Conservation (phyloP, 73 alveolate genomes). For the Paramecium bursaria region DNA sequence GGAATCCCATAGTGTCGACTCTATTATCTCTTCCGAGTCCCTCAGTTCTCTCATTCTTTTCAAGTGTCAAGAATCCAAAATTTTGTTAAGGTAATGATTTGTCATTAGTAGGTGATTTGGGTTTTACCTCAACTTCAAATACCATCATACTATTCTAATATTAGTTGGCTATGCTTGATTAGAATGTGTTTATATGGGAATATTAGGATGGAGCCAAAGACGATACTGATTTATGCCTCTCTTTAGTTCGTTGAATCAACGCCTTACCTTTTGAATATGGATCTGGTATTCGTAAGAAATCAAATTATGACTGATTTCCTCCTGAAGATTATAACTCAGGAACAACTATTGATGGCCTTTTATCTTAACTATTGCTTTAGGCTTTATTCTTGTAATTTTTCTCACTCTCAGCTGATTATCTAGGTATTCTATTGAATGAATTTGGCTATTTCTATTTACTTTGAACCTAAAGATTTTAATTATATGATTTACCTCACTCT, state of each 20-base stretch:
- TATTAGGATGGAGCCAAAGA: constrained; percentile 59
- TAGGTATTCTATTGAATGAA: constrained; percentile 13
- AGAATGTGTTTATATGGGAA: constrained; percentile 14
- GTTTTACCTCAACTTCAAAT: not conserved
- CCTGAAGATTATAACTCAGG: constrained; percentile 52
- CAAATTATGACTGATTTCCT: constrained; percentile 28
- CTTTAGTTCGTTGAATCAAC: constrained; percentile 30
- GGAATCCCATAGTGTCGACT: no score
- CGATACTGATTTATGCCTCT: constrained; percentile 56
- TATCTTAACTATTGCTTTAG: constrained; percentile 54
- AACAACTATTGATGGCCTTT: constrained; percentile 23
- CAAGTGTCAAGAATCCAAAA: no score
- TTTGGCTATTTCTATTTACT: not conserved
- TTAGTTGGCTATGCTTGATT: constrained; percentile 51
- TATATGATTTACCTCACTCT: constrained; percentile 29
- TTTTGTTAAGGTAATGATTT: no score
- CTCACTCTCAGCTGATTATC: constrained; percentile 12
- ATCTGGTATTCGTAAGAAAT: constrained; percentile 52
- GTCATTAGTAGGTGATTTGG: no score
- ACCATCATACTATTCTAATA: constrained; percentile 28
- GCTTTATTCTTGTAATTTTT: constrained; percentile 17
- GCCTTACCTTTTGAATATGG: constrained; percentile 55
- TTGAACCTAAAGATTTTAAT: not conserved
- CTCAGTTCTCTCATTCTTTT: no score
- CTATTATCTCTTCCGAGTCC: no score